Conservation (phyloP, 1,284 basidiomycete genomes). For the Rhodotorula glutinis region DNA sequence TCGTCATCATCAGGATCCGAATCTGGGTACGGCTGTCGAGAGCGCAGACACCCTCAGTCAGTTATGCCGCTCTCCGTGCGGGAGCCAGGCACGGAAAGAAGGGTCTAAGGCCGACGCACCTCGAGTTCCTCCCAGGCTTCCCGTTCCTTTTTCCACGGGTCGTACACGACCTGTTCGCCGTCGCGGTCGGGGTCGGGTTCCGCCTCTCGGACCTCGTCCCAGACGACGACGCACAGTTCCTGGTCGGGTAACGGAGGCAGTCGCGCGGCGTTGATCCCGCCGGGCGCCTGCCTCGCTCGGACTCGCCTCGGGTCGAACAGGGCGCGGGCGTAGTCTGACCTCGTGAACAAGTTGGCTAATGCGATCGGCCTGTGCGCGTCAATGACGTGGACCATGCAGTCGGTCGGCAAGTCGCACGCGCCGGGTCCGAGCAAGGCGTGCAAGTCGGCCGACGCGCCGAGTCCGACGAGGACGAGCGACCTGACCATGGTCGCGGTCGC, state of each 20-base stretch:
- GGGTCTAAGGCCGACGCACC: conserved; percentile 54
- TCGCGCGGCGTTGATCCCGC: conserved; percentile 37
- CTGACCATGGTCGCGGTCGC: conserved; percentile 57
- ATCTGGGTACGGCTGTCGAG: conserved; percentile 64
- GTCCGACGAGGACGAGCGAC: conserved; percentile 85
- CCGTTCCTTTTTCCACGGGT: conserved; percentile 54
- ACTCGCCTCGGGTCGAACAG: conserved; percentile 47
- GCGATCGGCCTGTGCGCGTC: conserved; percentile 91
- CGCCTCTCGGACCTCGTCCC: conserved; percentile 79
- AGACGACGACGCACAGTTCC: conserved; percentile 64
- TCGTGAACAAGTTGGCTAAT: conserved; percentile 73
- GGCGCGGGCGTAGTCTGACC: conserved; percentile 40
- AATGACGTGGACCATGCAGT: conserved; percentile 78
- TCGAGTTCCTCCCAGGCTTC: conserved; percentile 75
- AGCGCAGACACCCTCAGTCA: no score
- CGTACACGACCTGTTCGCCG: conserved; percentile 39
- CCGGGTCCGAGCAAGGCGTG: conserved; percentile 53
- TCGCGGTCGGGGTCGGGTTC: conserved; percentile 38
- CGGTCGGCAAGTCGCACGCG: conserved; percentile 44
- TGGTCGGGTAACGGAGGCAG: conserved; percentile 41
- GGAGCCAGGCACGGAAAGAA: background rate
- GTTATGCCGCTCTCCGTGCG: background rate
- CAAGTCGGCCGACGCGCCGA: conserved; percentile 84
- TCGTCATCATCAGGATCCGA: conserved; percentile 64
- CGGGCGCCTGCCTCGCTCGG: conserved; percentile 28